Base-by-base conservation (phyloP, 129 eudicot genomes). In the Helichrysum umbraculigerum region DNA sequence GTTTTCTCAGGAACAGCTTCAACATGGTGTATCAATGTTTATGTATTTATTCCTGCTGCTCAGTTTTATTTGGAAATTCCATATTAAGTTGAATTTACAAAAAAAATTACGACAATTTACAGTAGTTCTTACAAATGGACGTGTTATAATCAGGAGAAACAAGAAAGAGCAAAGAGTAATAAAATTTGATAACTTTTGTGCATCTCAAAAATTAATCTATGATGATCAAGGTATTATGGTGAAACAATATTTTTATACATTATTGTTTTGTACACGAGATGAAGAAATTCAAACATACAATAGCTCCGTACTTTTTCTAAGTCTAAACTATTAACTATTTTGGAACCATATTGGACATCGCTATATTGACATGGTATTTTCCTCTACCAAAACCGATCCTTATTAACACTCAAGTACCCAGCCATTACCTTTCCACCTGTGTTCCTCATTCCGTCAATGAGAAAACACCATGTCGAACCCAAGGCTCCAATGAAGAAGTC, bases 361-460 rank as follows among this genome's bases (percentile, higher is more conserved):
- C 34, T 68, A 68, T 62, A 34, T 9, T 11, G 33, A 22, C 19
- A 28, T 17, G 12, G 2, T 56, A 12, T 14, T 16, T 51, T 6
- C 11, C 16, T 16, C 22, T 76, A 95, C 99, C 99, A 95, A 81
- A 91, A 95, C 63, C 99, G 89, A 47, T 95, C 97, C 83, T 95
- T 89, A 82, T 95, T 95, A 70, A 95, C 99, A 39, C 97, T 95
- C 78, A 95, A 77, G 76, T 95, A 95, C 28, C 99, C 99, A 0
- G 99, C 88, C 99, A 91, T 95, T 15, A 95, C 99, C 72, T 95
- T 95, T 6, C 99, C 99, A 17, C 96, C 99, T 0, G 99, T 95
- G 66, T 88, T 95, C 79, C 99, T 86, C 99, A 95, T 95, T 22
- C 97, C 99, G 47, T 95, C 99, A 63, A 95, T 95, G 35, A 95